Conservation (phyloP, 202 grass and related monocot species). For the Saccharum hybrid region DNA sequence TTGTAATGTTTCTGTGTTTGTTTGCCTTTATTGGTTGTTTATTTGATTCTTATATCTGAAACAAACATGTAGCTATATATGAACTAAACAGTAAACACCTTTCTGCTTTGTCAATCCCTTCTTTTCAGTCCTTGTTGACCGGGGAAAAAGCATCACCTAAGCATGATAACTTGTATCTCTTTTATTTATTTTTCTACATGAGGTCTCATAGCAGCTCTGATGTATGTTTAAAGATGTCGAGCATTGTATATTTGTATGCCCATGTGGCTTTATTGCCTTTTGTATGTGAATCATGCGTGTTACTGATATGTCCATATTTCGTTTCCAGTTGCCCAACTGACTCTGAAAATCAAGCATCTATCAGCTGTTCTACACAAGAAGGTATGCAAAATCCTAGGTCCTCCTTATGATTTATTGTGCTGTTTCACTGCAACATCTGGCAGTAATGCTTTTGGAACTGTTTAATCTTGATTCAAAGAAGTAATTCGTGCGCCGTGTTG, state of each 20-base stretch:
- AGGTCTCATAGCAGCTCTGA: background rate
- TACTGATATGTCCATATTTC: slow-evolving; percentile 37
- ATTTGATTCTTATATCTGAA: background rate
- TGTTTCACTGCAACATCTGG: slow-evolving; percentile 1
- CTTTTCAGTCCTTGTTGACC: background rate
- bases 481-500: background rate
- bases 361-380: slow-evolving; percentile 86
- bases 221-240: background rate
- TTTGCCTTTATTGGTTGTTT: background rate
- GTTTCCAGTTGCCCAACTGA: slow-evolving; percentile 83
- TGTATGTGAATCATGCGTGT: background rate
- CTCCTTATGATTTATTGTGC: background rate
- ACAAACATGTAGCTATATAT: background rate
- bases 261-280: background rate
- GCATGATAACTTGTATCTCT: slow-evolving; percentile 13
- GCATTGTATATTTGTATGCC: slow-evolving; percentile 33
- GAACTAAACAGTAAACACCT: background rate
- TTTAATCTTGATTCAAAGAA: background rate
- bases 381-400: slow-evolving; percentile 47
- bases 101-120: background rate
- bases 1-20: slow-evolving; percentile 14
- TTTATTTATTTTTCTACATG: background rate
- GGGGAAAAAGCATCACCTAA: background rate
- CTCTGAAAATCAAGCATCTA: slow-evolving; percentile 95
- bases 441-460: background rate